phyloP scores from a whole-genome alignment of 1,284 basidiomycete species.

The Ganoderma meredithae region DNA sequence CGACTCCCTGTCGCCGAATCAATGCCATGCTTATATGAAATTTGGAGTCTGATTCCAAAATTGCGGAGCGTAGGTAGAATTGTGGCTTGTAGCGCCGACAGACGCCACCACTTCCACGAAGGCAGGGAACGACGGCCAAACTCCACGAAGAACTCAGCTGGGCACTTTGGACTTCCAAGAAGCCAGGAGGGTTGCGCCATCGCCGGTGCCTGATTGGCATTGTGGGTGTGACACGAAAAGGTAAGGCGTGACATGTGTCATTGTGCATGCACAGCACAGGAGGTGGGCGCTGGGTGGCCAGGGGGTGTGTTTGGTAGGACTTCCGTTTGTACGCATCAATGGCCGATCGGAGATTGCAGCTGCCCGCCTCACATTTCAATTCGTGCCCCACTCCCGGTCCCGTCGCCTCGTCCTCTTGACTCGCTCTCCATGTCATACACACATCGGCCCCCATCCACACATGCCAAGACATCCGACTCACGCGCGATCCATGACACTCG shows the following conservation, averaged over 20 bases:
- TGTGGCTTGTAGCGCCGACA: too few relatives aligned
- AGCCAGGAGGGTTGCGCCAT: neutral
- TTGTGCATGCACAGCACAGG: neutral
- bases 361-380: neutral
- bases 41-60: too few relatives aligned
- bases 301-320: neutral
- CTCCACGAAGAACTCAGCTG: too few relatives aligned
- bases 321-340: neutral
- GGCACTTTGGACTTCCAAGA: too few relatives aligned
- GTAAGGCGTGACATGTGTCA: neutral
- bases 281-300: neutral
- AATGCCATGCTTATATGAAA: too few relatives aligned
- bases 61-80: too few relatives aligned
- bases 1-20: too few relatives aligned
- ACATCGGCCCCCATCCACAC: neutral
- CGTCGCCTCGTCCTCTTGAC: neutral
- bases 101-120: too few relatives aligned
- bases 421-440: neutral
- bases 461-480: neutral
- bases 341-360: neutral
- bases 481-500: neutral
- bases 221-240: neutral
- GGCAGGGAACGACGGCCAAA: too few relatives aligned
- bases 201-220: neutral
- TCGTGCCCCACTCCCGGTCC: neutral